Percentiles rank a stretch among this genome's conserved stretches.
Evolutionary conservation across 805 yeast species (phyloP).

Genomic region (Starmerella vaccinii): DNA sequence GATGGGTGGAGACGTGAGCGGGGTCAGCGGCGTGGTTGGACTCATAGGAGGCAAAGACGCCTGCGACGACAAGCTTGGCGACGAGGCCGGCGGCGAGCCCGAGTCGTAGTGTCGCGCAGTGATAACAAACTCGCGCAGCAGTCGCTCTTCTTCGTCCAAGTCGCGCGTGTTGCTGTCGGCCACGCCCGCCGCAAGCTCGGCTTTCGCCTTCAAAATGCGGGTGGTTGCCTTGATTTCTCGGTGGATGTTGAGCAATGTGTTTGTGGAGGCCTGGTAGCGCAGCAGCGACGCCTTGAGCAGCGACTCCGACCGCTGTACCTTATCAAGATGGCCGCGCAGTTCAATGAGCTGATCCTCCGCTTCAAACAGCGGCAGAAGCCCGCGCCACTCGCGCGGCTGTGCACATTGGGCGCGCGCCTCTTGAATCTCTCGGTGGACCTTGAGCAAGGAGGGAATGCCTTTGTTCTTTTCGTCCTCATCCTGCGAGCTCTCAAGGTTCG

Average conservation of each 20-base stretch:
- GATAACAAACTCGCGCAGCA: slow-evolving; percentile 8
- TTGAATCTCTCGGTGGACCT: neutral
- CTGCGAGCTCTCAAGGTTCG: neutral
- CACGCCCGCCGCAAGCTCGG: neutral
- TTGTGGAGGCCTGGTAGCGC: slow-evolving; percentile 5
- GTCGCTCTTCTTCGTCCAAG: slow-evolving; percentile 11
- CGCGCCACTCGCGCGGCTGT: neutral
- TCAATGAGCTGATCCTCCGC: neutral
- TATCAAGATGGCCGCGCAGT: neutral
- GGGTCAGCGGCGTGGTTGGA: neutral
- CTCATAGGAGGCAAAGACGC: neutral
- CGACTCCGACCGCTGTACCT: neutral
- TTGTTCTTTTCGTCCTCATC: neutral
- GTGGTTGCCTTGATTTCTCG: slow-evolving; percentile 1
- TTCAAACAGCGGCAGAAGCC: neutral
- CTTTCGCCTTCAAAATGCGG: neutral
- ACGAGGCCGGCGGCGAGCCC: neutral
- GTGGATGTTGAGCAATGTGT: slow-evolving; percentile 4
- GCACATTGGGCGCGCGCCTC: neutral
- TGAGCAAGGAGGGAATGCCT: neutral
- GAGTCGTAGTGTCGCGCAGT: slow-evolving; percentile 1
- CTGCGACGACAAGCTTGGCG: neutral
- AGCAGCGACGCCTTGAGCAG: neutral
- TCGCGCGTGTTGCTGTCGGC: neutral
- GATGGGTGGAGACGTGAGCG: slow-evolving; percentile 1